These are phyloP conservation scores for Suhomyces taliae DNA, from an alignment of 1,139 yeast genomes.

Conservation along the genomic window DNA sequence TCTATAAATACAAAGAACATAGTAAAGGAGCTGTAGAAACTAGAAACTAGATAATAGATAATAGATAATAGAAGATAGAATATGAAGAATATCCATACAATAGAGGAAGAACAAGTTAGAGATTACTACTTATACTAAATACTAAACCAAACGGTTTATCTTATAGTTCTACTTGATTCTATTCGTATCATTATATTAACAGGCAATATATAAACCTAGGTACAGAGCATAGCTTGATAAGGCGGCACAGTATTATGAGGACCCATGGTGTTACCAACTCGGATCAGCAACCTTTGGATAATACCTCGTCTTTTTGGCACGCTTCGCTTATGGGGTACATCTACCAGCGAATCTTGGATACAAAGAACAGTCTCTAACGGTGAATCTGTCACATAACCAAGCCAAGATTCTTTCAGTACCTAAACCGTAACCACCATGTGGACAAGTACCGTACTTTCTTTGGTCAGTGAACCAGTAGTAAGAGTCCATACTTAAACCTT, in stretches of 20 bases:
- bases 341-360: slow-evolving; percentile 98
- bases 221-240: background rate
- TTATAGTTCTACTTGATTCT: too few relatives aligned
- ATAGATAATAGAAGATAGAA: too few relatives aligned
- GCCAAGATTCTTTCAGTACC: slow-evolving; percentile 98
- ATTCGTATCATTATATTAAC: background rate
- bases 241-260: background rate
- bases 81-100: too few relatives aligned
- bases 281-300: too few relatives aligned
- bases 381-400: slow-evolving; percentile 96
- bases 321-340: slow-evolving; percentile 73
- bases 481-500: slow-evolving; percentile 71
- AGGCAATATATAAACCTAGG: background rate
- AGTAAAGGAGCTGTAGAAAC: too few relatives aligned
- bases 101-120: too few relatives aligned
- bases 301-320: background rate
- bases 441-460: slow-evolving; percentile 95
- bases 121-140: too few relatives aligned
- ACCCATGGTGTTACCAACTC: background rate
- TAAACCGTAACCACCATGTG: slow-evolving; percentile 98
- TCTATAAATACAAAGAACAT: too few relatives aligned
- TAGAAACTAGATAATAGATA: too few relatives aligned
- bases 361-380: slow-evolving; percentile 96
- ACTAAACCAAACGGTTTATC: too few relatives aligned
- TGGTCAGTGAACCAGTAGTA: slow-evolving; percentile 97